Evolutionary conservation across 2,329 filamentous ascomycete genomes (phyloP).

Genomic region (Chrysoporthe cubensis): DNA sequence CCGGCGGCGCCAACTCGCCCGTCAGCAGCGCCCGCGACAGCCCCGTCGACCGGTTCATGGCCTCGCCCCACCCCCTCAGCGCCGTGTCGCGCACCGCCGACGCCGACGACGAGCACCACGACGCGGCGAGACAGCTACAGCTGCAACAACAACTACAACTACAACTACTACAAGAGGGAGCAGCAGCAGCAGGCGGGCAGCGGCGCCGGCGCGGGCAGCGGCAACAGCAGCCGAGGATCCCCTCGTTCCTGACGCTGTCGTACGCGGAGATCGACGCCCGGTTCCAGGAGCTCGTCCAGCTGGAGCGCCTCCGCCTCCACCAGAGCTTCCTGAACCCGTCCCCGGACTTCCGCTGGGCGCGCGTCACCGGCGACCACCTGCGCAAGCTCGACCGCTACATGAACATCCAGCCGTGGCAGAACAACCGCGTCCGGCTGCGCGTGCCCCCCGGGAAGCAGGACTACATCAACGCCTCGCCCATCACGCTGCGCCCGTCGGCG

Average conservation of each 20-base stretch:
- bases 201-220: constrained; percentile 11
- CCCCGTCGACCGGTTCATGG: constrained; percentile 33
- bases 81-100: constrained; percentile 21
- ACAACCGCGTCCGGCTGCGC: constrained; percentile 79
- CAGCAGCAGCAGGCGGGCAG: constrained; percentile 23
- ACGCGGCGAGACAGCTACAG: background rate
- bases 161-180: background rate
- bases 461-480: constrained; percentile 83
- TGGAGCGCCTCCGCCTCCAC: constrained; percentile 53
- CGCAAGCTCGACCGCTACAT: constrained; percentile 77
- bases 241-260: constrained; percentile 45
- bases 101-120: background rate
- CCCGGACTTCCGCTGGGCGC: constrained; percentile 47
- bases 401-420: constrained; percentile 88
- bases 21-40: constrained; percentile 37
- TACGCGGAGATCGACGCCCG: constrained; percentile 51
- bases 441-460: constrained; percentile 75
- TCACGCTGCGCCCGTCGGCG: constrained; percentile 55
- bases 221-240: constrained; percentile 36
- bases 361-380: constrained; percentile 60
- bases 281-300: constrained; percentile 58
- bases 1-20: constrained; percentile 30
- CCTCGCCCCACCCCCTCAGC: constrained; percentile 26
- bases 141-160: background rate
- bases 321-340: constrained; percentile 45